Base-by-base conservation (phyloP, 2,329 filamentous ascomycete genomes). In the Fusarium decemcellulare region DNA sequence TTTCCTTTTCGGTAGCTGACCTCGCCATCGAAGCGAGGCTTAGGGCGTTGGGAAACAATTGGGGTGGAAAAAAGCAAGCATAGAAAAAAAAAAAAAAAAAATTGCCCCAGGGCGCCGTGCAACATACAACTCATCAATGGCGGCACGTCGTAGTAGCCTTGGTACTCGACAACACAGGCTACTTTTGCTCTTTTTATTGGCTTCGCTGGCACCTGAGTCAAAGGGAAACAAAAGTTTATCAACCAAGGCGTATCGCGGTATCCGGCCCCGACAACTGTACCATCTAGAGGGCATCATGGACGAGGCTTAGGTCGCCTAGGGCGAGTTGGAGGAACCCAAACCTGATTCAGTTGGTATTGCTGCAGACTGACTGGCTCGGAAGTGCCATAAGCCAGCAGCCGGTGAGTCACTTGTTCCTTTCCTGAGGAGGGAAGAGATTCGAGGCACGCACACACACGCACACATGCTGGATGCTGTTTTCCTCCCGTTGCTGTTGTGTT, bases 1-100 rank as follows among this genome's bases (percentile, higher is more conserved):
- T 37, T 15, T 10, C 14, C 15, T 32, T 53, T 23, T 23, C 42
- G 30, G 23, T n/a, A 29, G 23, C 5, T 23, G 23, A 23, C 23
- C 23, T 23, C 4, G 23, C 23, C 23, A 23, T 23, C 23, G 23
- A 23, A 23, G 23, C 23, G 23, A 23, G 29, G 39, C 11, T 14
- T 27, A 43, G 10, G 50, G 32, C 30, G 29, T 43, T 47, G 30
- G 18, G 12, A 34, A n/a, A 42, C 29, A 16, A 58, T 53, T 46
- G 42, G 34, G 10, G 18, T 58, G 44, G 50, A 34, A 50, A 61
- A 62, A 64, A 43, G 59, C 44, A 57, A 59, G 16, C 36, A 14
- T 16, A 9, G 32, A 9, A 9, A 34, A 3, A 8, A 27, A 9
- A 34, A 3, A 8, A 27, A 9, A 32, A 30, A 9, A 23, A 23